Evolutionary conservation across 192 early-diverging fungal genomes (phyloP), one percentile per base, ranked within the genome.

Genomic region (Coemansia sp.): DNA sequence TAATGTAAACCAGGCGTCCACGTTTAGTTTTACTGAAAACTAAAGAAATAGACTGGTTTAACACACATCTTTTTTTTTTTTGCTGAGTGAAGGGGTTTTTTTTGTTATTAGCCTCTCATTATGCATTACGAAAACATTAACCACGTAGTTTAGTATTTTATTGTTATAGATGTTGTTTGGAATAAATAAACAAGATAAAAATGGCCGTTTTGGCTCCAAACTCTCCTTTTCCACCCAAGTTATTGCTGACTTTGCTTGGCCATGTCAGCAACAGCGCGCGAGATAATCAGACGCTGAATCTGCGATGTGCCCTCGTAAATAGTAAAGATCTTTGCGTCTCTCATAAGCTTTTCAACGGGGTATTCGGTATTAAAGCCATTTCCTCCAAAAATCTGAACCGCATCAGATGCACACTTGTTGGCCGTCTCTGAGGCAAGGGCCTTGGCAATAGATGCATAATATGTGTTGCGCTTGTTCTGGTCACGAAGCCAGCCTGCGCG

Each of bases 281-380:
- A 94, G 78, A 96, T 94, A 65, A 98, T 92, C 53, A 96, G 72
- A 51, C 96, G 88, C 78, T 98, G 96, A 75, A 98, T 93, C 85
- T 98, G 95, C 28, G 90, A 92, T 4, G 96, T 98, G 64, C 96
- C 96, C 80, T 98, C 96, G 70, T 98, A 98, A 65, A 98, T 96
- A 79, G 93, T 92, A 85, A 96, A 96, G 74, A 96, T 95, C 86
- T 94, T 94, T 65, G 93, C 92, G 65, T 94, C 93, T 64, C 94
- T 88, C 90, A 94, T 94, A 48, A 98, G 84, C 86, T 98, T 98
- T 81, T 98, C 96, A 14, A 98, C 95, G 0, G 94, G 94, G 81
- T 96, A 96, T 74, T 98, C 94, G 14, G 88, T 81, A 73, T 92
- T 93, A 75, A 87, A 89, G 8, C 92, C 94, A 72, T 93, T 94